A percentile compares a stretch with the other conserved stretches of the same genome.
These are phyloP conservation scores for Monosporascus sp. DNA, from an alignment of 2,329 filamentous ascomycete genomes.

Conservation along the genomic window DNA sequence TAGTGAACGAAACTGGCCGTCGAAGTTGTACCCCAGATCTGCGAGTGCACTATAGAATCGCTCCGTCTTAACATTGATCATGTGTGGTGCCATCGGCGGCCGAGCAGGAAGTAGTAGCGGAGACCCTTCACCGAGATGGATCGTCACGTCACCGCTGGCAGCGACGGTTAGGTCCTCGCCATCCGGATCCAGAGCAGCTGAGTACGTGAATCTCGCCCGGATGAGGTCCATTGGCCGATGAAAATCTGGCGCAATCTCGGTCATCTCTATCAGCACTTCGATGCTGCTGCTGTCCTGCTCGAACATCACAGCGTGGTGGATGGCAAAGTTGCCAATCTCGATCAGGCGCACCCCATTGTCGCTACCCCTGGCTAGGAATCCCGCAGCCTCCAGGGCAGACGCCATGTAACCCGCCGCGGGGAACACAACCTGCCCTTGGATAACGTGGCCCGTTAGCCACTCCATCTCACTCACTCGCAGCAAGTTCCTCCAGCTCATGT, in stretches of 20 bases:
- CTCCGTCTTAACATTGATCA: slow-evolving; percentile 5
- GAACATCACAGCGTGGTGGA: slow-evolving; percentile 10
- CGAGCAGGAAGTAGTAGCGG: slow-evolving; percentile 1
- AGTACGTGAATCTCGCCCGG: slow-evolving; percentile 3
- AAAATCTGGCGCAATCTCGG: too few relatives aligned
- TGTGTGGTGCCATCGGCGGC: too few relatives aligned
- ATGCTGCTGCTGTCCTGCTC: slow-evolving; percentile 3
- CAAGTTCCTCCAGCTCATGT: slow-evolving; percentile 10
- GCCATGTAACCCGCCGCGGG: slow-evolving; percentile 12
- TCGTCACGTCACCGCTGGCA: background rate
- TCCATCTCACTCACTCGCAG: slow-evolving; percentile 3
- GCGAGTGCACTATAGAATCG: slow-evolving; percentile 3
- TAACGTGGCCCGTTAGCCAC: slow-evolving; percentile 9
- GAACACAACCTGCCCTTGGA: slow-evolving; percentile 12
- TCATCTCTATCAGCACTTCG: slow-evolving; percentile 6
- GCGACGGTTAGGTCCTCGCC: background rate
- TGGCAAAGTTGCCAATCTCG: slow-evolving; percentile 9
- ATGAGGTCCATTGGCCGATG: too few relatives aligned
- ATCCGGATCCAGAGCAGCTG: background rate
- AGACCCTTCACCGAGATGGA: background rate
- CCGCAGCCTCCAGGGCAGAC: slow-evolving; percentile 8
- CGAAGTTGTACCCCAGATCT: slow-evolving; percentile 7
- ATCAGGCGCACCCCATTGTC: slow-evolving; percentile 6
- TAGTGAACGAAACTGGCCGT: too few relatives aligned
- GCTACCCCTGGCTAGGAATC: too few relatives aligned